Base-by-base conservation (phyloP, 805 yeast genomes). In the Yarrowia sp. region DNA sequence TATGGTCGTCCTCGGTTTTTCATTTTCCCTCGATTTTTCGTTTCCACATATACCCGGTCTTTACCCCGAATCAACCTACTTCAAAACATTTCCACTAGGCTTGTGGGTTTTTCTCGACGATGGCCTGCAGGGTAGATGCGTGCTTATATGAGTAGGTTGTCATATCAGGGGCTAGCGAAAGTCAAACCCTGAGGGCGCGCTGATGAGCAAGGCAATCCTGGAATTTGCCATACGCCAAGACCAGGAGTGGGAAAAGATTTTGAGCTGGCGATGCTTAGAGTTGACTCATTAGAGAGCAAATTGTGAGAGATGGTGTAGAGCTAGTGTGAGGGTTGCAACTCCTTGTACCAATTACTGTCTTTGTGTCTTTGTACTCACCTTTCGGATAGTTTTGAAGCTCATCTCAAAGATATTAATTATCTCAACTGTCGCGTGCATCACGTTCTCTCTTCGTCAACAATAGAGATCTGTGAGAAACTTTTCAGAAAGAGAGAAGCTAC, bases 101-200 rank as follows among this genome's bases (percentile, higher is more conserved):
- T 53, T 53, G 45, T 53, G 40, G 49, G 42, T 53, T 36, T 53
- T 53, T 53, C 7, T 53, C 16, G 12, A 9, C 10, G 4, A 15
- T 7, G 45, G 19, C 43, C 45, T 53, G 59, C 59, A 53, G 22
- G 42, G 3, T 4, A n/a, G 41, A 35, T n/a, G 56, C 56, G 42
- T 15, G 14, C 56, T 36, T 50, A 35, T 14, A n/a, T 16, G 38
- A 41, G 15, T 22, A 35, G 56, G 56, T 35, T 35, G 8, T 14
- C 26, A 50, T 50, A 50, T 50, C 56, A 50, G 56, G 56, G 56
- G 56, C 41, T 36, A 50, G 15, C 22, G 19, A 50, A 50, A 50
- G 41, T 9, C 56, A n/a, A 36, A 35, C 38, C 11, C 3, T 26
- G 7, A 26, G 40, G 35, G 10, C 7, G 36, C 12, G 16, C 36